Conservation (phyloP, 2,329 filamentous ascomycete genomes). For the Alternaria conjuncta region DNA sequence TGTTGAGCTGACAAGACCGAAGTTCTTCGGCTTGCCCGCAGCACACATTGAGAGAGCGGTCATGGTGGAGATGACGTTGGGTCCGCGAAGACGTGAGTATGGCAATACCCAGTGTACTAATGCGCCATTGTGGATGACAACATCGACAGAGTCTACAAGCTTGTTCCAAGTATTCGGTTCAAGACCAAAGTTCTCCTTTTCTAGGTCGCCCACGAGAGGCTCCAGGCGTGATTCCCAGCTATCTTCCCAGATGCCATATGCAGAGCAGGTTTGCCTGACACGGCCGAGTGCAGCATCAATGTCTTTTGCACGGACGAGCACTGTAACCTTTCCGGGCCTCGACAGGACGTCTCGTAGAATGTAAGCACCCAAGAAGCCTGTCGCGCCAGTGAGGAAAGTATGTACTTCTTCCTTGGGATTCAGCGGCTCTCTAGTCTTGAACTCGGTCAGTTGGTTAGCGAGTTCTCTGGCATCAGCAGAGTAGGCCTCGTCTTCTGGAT, state of each 20-base stretch:
- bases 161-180: conserved; percentile 68
- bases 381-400: conserved; percentile 85
- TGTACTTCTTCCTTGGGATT: conserved; percentile 56
- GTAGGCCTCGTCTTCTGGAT: conserved; percentile 60
- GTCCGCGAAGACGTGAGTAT: conserved; percentile 72
- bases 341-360: conserved; percentile 77
- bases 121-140: conserved; percentile 75
- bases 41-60: conserved; percentile 77
- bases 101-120: conserved; percentile 79
- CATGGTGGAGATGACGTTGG: conserved; percentile 84
- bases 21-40: conserved; percentile 77
- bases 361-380: conserved; percentile 86
- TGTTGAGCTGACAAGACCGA: conserved; percentile 84
- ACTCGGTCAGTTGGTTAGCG: conserved; percentile 53
- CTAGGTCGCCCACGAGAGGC: conserved; percentile 75
- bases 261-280: conserved; percentile 70
- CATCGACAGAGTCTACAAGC: conserved; percentile 71
- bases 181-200: conserved; percentile 76
- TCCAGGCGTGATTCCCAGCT: conserved; percentile 70
- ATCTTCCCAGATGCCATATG: conserved; percentile 80
- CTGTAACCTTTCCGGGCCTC: conserved; percentile 70
- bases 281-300: conserved; percentile 66
- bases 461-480: conserved; percentile 61
- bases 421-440: conserved; percentile 51
- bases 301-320: conserved; percentile 75